Base-by-base conservation (phyloP, 2,329 filamentous ascomycete genomes). In the Cordyceps militaris region DNA sequence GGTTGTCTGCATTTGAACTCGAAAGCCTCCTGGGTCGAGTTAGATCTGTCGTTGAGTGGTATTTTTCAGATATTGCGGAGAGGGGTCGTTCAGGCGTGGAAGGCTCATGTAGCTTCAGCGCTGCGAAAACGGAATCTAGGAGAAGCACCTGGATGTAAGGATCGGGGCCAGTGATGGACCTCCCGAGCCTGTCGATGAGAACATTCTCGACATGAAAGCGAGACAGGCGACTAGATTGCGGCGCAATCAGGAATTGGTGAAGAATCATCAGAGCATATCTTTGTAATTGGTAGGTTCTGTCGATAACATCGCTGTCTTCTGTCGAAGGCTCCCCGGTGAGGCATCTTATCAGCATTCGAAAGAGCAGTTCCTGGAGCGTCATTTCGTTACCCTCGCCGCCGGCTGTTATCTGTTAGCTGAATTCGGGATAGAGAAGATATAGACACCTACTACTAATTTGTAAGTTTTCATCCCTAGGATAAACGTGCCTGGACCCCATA, bases 101-200 rank as follows among this genome's bases (percentile, higher is more conserved):
- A 3, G 71, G 62, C 50, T 83, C 78, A 43, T 80, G 76, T 43
- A 94, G 79, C 66, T 85, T 90, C 10, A 97, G 77, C 3, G 87
- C 79, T 48, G 85, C 84, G 64, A 88, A 83, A 3, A 92, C 81
- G n/a, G 89, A 85, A 65, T 92, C 88, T 24, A 97, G 80, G 10
- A 96, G 73, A 0, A 91, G 78, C 14, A 88, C 85, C 66, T 96
- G 91, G 1, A 93, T 80, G 54, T 85, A 85, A 30, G 85, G 80
- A 63, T 90, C 88, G 1, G 82, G 73, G 6, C 80, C 77, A 38
- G 78, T 71, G 21, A 91, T 74, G 16, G 85, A 81, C 64, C 80
- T 78, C 28, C 77, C 75, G 6, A 96, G 78, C 61, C 84, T 81
- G 32, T 86, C 83, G 59, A 94, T 86, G 28, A 96, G 76, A 36